Evolutionary conservation across 352 stramenopile species (phyloP), one percentile per base, ranked within the genome.

Genomic region (Phytophthora megakarya): DNA sequence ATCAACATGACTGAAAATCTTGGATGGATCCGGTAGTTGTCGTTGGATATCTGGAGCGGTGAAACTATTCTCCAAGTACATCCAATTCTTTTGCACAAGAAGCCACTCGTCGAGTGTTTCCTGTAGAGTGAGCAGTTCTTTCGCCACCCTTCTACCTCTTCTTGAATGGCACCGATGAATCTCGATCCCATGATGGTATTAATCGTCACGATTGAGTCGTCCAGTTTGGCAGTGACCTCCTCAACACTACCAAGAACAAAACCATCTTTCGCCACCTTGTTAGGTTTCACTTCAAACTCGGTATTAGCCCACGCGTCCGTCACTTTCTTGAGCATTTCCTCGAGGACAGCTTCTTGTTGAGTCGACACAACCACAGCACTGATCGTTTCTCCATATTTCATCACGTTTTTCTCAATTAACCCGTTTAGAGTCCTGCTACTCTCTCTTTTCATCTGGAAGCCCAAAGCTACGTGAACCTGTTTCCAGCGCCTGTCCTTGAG

Each of bases 311-410:
- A 98, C 7, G 77, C 84, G n/a, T 86, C 75, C 0, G 78, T 92
- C n/a, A 98, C 90, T 66, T 98, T 98, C 23, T 87, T 84, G 22
- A 98, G 86, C 90, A 97, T 98, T 58, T 94, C 90, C 57, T 98
- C 93, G 0, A 98, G 74, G 1, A 98, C 90, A 0, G 76, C 65
- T 67, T 98, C 93, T 51, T 98, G 92, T 49, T 97, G 87, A 1
- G 93, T 90, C 0, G 90, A 75, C 1, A 95, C 91, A 0, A 90
- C 84, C 33, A 97, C 88, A 5, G 75, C 70, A 22, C 78, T 94
- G 65, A 98, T 97, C 0, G 85, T 82, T 39, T 96, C 88, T 25
- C 87, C 76, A 32, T 97, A 89, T 16, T 84, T 77, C 74, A 94
- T 96, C 18, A 96, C 90, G 57, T 97, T 87, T 40, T 72, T 58